Evolutionary conservation across 2,329 filamentous ascomycete genomes (phyloP).

Genomic region (Cadophora sp.): DNA sequence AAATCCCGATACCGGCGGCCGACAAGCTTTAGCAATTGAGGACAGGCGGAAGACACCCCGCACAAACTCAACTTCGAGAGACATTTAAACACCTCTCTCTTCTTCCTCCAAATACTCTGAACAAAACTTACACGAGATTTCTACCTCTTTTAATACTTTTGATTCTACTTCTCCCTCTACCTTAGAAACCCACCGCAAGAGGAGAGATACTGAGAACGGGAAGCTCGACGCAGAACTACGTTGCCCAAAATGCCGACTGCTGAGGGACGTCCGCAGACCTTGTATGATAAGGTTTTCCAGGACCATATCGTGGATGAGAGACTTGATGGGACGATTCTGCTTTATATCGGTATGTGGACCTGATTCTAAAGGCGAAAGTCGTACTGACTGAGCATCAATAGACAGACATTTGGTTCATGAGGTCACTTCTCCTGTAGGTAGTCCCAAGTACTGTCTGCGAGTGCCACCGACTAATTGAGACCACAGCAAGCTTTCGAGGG

Average conservation of each 20-base stretch:
- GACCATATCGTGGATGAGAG: constrained; percentile 96
- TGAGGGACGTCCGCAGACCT: constrained; percentile 76
- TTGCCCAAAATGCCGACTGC: constrained; percentile 71
- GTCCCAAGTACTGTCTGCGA: neutral
- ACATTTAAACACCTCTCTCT: neutral
- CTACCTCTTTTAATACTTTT: neutral
- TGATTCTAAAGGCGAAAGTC: neutral
- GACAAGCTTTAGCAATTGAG: constrained; percentile 4
- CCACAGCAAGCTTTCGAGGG: constrained; percentile 94
- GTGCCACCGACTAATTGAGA: constrained; percentile 35
- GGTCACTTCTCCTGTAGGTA: constrained; percentile 89
- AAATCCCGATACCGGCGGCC: constrained; percentile 16
- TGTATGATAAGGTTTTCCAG: constrained; percentile 98
- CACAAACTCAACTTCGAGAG: constrained; percentile 8
- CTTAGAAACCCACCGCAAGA: neutral
- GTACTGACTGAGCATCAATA: constrained; percentile 46
- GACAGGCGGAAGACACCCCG: constrained; percentile 14
- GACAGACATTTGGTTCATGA: constrained; percentile 97
- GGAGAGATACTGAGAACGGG: neutral
- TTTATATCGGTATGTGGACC: constrained; percentile 81
- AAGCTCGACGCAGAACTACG: neutral
- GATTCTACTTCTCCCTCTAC: neutral
- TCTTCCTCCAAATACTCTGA: neutral
- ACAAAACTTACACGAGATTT: neutral
- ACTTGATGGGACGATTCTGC: constrained; percentile 87